Percentiles rank a stretch among this genome's conserved stretches.
Evolutionary conservation across 371 early-diverging fungal species (phyloP).

Genomic region (Blastocladiella emersonii): DNA sequence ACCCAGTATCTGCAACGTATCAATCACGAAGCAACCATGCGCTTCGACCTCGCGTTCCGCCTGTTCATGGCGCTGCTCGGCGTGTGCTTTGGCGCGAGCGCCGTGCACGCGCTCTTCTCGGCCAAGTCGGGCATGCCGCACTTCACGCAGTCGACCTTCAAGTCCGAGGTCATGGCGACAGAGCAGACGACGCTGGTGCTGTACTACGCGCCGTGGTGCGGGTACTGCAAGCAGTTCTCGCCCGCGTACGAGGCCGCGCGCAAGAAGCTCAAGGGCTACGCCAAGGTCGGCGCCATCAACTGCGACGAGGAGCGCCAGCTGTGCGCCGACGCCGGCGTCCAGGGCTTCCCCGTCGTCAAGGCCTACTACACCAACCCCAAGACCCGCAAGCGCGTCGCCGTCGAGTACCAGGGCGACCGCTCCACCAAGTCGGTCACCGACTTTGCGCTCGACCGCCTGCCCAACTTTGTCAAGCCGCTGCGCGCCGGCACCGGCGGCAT

Average conservation of each 20-base stretch:
- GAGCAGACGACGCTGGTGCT: background rate
- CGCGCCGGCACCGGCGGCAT: background rate
- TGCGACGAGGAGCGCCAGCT: conserved; percentile 70
- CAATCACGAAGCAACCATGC: too few relatives aligned
- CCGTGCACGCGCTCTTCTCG: background rate
- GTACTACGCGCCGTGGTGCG: conserved; percentile 48
- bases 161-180: background rate
- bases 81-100: background rate
- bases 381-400: conserved; percentile 14
- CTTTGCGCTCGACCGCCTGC: conserved; percentile 41
- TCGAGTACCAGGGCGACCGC: conserved; percentile 72
- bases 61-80: background rate
- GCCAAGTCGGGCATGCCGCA: background rate
- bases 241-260: conserved; percentile 83
- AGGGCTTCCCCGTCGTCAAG: conserved; percentile 92
- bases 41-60: background rate
- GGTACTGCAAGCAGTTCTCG: conserved; percentile 75
- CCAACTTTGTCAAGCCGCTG: conserved; percentile 27
- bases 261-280: conserved; percentile 59
- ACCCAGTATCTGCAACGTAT: too few relatives aligned
- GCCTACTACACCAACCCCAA: conserved; percentile 50
- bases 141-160: too few relatives aligned
- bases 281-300: conserved; percentile 69
- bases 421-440: conserved; percentile 61
- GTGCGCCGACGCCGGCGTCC: conserved; percentile 59